These are phyloP conservation scores for Candida nanaspora DNA, from an alignment of 805 yeast genomes.

Conservation along the genomic window DNA sequence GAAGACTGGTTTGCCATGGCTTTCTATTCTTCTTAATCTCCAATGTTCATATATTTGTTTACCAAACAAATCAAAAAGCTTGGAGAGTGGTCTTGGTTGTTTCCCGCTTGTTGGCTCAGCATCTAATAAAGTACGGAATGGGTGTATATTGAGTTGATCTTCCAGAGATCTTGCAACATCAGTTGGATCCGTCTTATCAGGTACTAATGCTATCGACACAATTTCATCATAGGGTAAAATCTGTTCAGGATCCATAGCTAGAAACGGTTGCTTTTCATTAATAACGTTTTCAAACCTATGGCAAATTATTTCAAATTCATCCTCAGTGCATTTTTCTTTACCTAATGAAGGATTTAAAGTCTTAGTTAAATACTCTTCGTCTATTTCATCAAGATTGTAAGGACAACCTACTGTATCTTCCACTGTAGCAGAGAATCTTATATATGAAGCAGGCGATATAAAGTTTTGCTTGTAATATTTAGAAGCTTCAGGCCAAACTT, in stretches of 20 bases:
- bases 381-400: constrained; percentile 86
- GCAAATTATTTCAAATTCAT: constrained; percentile 77
- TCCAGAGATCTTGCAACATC: constrained; percentile 52
- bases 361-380: constrained; percentile 55
- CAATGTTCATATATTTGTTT: constrained; percentile 69
- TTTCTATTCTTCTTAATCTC: constrained; percentile 62
- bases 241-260: constrained; percentile 77
- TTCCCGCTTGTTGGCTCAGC: constrained; percentile 31
- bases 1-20: constrained; percentile 62
- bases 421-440: constrained; percentile 89
- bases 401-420: constrained; percentile 86
- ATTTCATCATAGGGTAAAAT: constrained; percentile 67
- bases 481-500: constrained; percentile 68
- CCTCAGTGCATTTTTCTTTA: constrained; percentile 49
- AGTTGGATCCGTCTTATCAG: constrained; percentile 42
- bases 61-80: constrained; percentile 56
- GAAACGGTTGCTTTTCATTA: constrained; percentile 79
- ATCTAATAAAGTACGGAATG: constrained; percentile 56
- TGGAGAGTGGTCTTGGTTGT: constrained; percentile 36
- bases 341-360: constrained; percentile 31
- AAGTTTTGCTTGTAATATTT: constrained; percentile 66
- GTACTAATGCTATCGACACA: constrained; percentile 38
- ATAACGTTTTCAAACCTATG: constrained; percentile 69
- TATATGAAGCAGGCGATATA: constrained; percentile 68
- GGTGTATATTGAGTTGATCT: constrained; percentile 45